Evolutionary conservation across 2,329 filamentous ascomycete genomes (phyloP), one percentile per base, ranked within the genome.

Genomic region (Ascosphaera apis): DNA sequence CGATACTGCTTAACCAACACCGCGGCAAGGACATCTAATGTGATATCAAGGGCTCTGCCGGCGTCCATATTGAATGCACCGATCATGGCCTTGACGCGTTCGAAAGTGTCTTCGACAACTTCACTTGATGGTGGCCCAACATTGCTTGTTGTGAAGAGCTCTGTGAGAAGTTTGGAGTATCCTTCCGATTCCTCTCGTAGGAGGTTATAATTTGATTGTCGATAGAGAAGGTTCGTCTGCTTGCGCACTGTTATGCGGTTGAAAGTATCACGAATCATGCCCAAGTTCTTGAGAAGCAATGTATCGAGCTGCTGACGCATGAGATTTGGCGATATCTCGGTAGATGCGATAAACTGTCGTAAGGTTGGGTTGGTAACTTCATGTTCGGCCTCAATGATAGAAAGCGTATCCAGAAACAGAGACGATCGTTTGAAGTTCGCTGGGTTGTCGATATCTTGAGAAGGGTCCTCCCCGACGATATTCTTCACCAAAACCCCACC

Each of bases 21-120:
- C 9, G 84, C 82, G 1, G 88, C 88, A 49, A 91, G 92, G 21
- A 95, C 83, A 50, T 98, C 88, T 13, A 98, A 66, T 0, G 83
- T 91, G 15, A 95, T 82, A 52, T 98, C 88, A 8, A 98, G 66
- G 3, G 91, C 86, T 48, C 91, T 72, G 34, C 88, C 91, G 27
- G 93, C 88, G 52, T 98, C 88, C 42, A 98, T 66, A 54, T 98
- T 86, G 49, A 98, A 98, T 5, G 88, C 88, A 38, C 88, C 88
- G 44, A 98, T 91, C 47, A 98, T 68, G 12, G 80, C 86, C 55
- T 92, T 93, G 42, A 98, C 76, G 43, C 76, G 74, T 51, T 93
- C 80, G 47, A 92, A 93, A 0, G 83, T 83, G 47, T 83, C 76
- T 45, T 79, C 73, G 2, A 86, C 81, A 25, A 78, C 67, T 41